Evolutionary conservation across 495 filamentous ascomycete species (phyloP).

Genomic region (Annulohypoxylon maeteangense): DNA sequence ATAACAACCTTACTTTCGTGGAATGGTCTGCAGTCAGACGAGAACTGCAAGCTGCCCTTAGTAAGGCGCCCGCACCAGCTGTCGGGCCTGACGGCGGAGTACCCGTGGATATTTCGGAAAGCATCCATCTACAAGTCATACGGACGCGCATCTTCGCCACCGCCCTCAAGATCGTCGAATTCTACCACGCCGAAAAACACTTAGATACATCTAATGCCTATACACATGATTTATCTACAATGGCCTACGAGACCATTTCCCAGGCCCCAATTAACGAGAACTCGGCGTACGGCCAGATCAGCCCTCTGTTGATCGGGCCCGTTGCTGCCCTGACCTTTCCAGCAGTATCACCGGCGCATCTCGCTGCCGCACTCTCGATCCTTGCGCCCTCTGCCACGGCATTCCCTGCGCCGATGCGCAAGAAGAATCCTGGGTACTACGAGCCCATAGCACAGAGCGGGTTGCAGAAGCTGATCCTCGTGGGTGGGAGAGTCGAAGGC

Average conservation of each 20-base stretch:
- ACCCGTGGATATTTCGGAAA: conserved; percentile 51
- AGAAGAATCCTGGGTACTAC: conserved; percentile 80
- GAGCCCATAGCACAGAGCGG: conserved; percentile 80
- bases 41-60: conserved; percentile 76
- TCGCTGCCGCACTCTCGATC: conserved; percentile 79
- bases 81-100: conserved; percentile 26
- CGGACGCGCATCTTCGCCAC: conserved; percentile 89
- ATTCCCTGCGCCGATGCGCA: conserved; percentile 81
- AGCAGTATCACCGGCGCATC: conserved; percentile 79
- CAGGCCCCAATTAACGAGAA: conserved; percentile 62
- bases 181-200: conserved; percentile 73
- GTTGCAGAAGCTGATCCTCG: conserved; percentile 83
- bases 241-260: conserved; percentile 70
- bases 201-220: conserved; percentile 61
- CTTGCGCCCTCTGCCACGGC: conserved; percentile 73
- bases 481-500: conserved; percentile 84
- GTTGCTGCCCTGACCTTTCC: conserved; percentile 84
- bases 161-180: conserved; percentile 86
- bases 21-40: conserved; percentile 91
- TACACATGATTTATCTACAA: conserved; percentile 79
- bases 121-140: conserved; percentile 80
- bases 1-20: conserved; percentile 88
- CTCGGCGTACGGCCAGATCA: conserved; percentile 65
- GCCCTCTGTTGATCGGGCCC: conserved; percentile 83
- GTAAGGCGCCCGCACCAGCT: conserved; percentile 60